Evolutionary conservation across 2,329 filamentous ascomycete genomes (phyloP).

Genomic region (Claviceps sp.): DNA sequence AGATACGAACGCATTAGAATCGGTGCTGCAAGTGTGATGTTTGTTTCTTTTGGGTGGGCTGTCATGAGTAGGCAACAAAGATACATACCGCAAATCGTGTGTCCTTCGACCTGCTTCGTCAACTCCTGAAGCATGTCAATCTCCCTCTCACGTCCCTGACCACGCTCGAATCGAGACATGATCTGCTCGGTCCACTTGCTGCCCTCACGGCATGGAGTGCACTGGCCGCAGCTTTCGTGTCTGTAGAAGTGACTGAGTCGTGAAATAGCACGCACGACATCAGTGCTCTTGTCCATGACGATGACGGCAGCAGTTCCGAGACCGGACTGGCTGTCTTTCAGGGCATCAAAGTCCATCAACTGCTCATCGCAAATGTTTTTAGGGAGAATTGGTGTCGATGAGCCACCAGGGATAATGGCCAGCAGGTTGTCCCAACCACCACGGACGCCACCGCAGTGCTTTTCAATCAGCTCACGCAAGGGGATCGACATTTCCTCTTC

Average conservation of each 20-base stretch:
- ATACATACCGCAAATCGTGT: conserved; percentile 84
- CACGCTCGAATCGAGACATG: conserved; percentile 91
- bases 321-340: conserved; percentile 96
- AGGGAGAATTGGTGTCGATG: conserved; percentile 89
- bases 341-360: conserved; percentile 95
- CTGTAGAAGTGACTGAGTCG: conserved; percentile 94
- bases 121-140: conserved; percentile 99
- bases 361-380: conserved; percentile 86
- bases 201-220: conserved; percentile 97
- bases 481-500: conserved; percentile 99
- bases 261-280: conserved; percentile 87
- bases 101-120: conserved; percentile 97
- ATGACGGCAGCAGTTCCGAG: conserved; percentile 95
- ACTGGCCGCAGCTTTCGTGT: conserved; percentile 96
- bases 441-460: conserved; percentile 91
- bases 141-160: conserved; percentile 75
- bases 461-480: conserved; percentile 89
- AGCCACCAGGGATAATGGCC: conserved; percentile 90
- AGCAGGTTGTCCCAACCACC: conserved; percentile 97
- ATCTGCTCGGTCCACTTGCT: conserved; percentile 99
- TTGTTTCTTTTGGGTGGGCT: background rate
- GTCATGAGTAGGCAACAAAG: background rate
- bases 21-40: background rate
- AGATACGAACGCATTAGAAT: conserved; percentile 1
- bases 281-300: conserved; percentile 97